Base-by-base conservation (phyloP, 2,329 filamentous ascomycete genomes). In the Neonectria punicea region DNA sequence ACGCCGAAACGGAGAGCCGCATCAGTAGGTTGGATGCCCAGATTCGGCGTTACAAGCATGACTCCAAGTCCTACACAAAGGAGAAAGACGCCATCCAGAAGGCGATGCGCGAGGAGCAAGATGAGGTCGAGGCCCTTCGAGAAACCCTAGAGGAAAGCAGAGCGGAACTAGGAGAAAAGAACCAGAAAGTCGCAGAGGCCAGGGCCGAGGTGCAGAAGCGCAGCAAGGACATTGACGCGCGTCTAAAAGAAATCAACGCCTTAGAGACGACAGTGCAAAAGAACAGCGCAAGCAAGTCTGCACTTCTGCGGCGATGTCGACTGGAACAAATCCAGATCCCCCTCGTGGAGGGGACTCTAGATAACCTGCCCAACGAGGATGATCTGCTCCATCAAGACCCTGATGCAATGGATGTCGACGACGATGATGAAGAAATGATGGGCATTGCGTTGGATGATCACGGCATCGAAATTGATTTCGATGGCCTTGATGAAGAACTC, bases 311-410 rank as follows among this genome's bases (percentile, higher is more conserved):
- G 75, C 90, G 93, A 67, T 98, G 95, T 83, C 95, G 97, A 77
- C 89, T 99, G 51, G 95, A 98, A 77, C 94, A 98, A 75, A 93
- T 98, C 70, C 89, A 92, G 67, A 87, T 99, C 63, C 96, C 96
- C 2, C 85, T 99, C 22, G 82, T 86, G 2, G 83, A 89, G 61
- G 90, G 90, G 25, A 97, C 93, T 2, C 84, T 99, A 25, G 93
- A 97, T 73, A 88, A 91, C 68, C 85, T 99, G 56, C 96, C 96
- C 3, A 93, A 97, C 73, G 93, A 97, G 75, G 94, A 97, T 71
- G 87, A 90, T 67, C 82, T 97, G 46, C 83, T 93, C 47, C 90
- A 91, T 63, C 87, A 89, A 60, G 93, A 97, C 74, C 88, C 91
- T 1, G 94, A 98, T 75, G 91, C 92, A 3, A 98, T 98, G 94